Evolutionary conservation across 2,329 filamentous ascomycete species (phyloP), one percentile per base, ranked within the genome.

Genomic region (Fonsecaea pugnacius): DNA sequence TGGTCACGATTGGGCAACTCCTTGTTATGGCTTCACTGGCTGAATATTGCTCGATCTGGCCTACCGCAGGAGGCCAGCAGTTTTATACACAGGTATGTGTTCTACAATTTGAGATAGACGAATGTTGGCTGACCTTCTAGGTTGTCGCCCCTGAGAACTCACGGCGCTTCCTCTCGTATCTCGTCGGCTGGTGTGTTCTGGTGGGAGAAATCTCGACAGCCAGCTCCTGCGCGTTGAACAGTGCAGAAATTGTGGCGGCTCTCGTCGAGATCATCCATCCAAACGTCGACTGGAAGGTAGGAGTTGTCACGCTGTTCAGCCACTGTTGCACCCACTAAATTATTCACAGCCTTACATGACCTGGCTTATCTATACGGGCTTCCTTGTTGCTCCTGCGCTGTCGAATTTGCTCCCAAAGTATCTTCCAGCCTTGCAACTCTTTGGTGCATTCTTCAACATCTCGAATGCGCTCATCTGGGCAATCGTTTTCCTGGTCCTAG

Each of bases 11-110:
- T 12, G 67, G 67, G 7, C 67, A 69, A 62, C 53, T 65, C 32
- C 58, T 68, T 16, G 63, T 68, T n/a, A 68, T 68, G 66, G 63
- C 66, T 18, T 67, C 65, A 21, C 46, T 69, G 33, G 67, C 65
- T 8, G 67, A 69, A 57, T 68, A 67, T 56, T 57, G 52, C 43
- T 66, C 66, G 14, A 59, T 68, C 12, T 69, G 63, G 63, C 67
- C 67, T 10, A 68, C 67, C 1, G 67, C 67, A 27, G 67, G 67
- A 6, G 67, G 67, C 2, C 66, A 68, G 57, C 65, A 69, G 21
- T 67, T 68, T 58, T 69, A 65, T 53, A 67, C 62, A 18, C 66
- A 68, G 52, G 60, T 67, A 59, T 30, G 46, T 4, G 18, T 27
- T 7, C 21, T n/a, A n/a, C 4, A 14, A n/a, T 30, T 32, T 14